phyloP scores from a whole-genome alignment of 2,329 filamentous ascomycete species.

The Neocucurbitaria cava region DNA sequence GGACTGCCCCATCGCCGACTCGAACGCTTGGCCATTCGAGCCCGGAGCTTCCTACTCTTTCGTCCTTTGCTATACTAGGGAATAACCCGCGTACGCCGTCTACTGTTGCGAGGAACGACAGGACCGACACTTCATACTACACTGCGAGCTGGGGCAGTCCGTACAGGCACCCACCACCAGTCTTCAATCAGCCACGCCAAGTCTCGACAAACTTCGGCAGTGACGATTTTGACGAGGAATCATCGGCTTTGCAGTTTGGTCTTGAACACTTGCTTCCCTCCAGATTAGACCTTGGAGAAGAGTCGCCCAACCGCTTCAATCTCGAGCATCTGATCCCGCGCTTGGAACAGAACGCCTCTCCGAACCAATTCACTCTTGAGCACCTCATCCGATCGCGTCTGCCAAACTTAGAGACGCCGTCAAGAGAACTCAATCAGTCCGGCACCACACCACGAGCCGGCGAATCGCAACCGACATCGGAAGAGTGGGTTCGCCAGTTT shows the following conservation, averaged over 20 bases:
- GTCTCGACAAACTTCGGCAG: conserved; percentile 41
- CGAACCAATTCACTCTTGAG: conserved; percentile 47
- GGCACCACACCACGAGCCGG: conserved; percentile 35
- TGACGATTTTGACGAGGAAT: conserved; percentile 49
- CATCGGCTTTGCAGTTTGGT: conserved; percentile 47
- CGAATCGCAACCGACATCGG: conserved; percentile 61
- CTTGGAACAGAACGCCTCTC: conserved; percentile 41
- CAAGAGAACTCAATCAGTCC: conserved; percentile 23
- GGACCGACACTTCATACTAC: conserved; percentile 61
- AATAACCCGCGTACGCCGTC: conserved; percentile 44
- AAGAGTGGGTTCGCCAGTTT: conserved; percentile 87
- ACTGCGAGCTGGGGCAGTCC: conserved; percentile 93
- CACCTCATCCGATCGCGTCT: conserved; percentile 49
- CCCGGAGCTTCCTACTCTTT: conserved; percentile 50
- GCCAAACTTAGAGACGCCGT: conserved; percentile 37
- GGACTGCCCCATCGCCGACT: conserved; percentile 50
- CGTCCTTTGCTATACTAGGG: conserved; percentile 41
- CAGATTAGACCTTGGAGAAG: conserved; percentile 38
- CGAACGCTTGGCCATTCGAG: conserved; percentile 51
- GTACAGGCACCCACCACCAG: conserved; percentile 71
- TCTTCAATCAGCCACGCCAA: conserved; percentile 38
- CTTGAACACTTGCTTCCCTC: conserved; percentile 49
- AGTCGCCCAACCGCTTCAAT: conserved; percentile 45
- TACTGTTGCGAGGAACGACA: conserved; percentile 41
- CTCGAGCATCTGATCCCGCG: conserved; percentile 50